phyloP scores from a whole-genome alignment of 75 land plant genomes.

The Pinus tabuliformis region DNA sequence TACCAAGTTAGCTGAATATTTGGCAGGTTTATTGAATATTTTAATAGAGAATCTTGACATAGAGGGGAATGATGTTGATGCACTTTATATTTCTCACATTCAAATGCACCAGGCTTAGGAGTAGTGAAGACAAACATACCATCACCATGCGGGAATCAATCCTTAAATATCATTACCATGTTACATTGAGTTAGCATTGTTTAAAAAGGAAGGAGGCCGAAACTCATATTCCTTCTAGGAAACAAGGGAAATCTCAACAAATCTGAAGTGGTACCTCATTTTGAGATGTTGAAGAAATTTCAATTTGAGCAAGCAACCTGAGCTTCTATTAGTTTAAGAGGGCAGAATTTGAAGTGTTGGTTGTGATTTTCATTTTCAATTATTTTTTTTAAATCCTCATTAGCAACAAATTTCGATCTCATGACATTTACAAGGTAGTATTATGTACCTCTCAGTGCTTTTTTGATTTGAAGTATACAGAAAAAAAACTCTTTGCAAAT shows the following conservation, averaged over 20 bases:
- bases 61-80: conserved; percentile 67
- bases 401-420: no score
- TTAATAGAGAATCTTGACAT: conserved; percentile 92
- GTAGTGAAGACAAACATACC: conserved; percentile 63
- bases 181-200: conserved; percentile 84
- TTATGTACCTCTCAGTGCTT: no score
- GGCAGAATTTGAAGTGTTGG: no score
- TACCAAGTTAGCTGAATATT: conserved; percentile 67
- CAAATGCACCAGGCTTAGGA: conserved; percentile 65
- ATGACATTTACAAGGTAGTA: no score
- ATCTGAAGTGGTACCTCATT: conserved; percentile 64
- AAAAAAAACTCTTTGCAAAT: no score
- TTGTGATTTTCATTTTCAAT: no score
- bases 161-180: conserved; percentile 98
- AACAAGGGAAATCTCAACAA: conserved; percentile 40
- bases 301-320: neutral
- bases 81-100: conserved; percentile 55
- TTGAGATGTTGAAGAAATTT: conserved; percentile 2
- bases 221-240: conserved; percentile 54
- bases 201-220: conserved; percentile 89
- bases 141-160: conserved; percentile 67
- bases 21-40: conserved; percentile 68
- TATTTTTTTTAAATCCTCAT: no score
- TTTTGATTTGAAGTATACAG: no score
- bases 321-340: no score